Evolutionary conservation across 192 early-diverging fungal species (phyloP).

Genomic region (Podila clonocystis): DNA sequence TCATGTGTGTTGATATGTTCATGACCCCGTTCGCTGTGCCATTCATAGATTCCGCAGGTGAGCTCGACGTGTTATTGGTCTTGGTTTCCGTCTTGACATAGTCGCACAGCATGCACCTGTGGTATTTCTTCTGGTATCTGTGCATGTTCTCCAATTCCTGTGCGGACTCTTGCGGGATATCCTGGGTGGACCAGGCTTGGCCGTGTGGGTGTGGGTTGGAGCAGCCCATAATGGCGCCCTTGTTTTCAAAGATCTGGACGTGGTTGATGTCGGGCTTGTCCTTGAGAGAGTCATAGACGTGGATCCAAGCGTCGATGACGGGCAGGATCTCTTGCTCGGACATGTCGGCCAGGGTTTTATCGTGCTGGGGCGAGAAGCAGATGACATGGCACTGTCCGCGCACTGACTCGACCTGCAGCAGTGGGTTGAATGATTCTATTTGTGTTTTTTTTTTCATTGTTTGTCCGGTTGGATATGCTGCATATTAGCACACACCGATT

Average conservation of each 20-base stretch:
- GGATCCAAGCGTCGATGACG: conserved; percentile 81
- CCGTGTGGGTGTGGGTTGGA: conserved; percentile 97
- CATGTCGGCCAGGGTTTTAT: conserved; percentile 92
- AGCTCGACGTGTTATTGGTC: neutral
- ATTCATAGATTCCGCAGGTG: neutral
- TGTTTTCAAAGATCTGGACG: conserved; percentile 98
- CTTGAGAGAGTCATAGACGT: conserved; percentile 65
- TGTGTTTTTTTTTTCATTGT: too few species aligned
- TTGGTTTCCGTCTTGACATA: conserved; percentile 72
- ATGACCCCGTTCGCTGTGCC: too few species aligned
- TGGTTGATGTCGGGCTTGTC: conserved; percentile 70
- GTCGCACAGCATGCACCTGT: conserved; percentile 84
- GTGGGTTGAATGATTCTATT: conserved; percentile 19
- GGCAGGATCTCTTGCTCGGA: conserved; percentile 63
- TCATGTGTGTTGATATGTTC: too few species aligned
- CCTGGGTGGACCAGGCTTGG: conserved; percentile 91
- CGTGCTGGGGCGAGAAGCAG: conserved; percentile 93
- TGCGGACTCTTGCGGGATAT: conserved; percentile 83
- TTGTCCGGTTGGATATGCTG: too few species aligned
- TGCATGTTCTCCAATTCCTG: conserved; percentile 75
- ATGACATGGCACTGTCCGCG: conserved; percentile 88
- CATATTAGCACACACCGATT: too few species aligned
- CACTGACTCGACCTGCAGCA: conserved; percentile 69
- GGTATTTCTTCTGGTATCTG: conserved; percentile 62
- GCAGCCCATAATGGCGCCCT: conserved; percentile 96